Percentiles rank a stretch among this genome's conserved stretches.
phyloP scores from a whole-genome alignment of 73 alveolate species.

The Uronychia setigera region DNA sequence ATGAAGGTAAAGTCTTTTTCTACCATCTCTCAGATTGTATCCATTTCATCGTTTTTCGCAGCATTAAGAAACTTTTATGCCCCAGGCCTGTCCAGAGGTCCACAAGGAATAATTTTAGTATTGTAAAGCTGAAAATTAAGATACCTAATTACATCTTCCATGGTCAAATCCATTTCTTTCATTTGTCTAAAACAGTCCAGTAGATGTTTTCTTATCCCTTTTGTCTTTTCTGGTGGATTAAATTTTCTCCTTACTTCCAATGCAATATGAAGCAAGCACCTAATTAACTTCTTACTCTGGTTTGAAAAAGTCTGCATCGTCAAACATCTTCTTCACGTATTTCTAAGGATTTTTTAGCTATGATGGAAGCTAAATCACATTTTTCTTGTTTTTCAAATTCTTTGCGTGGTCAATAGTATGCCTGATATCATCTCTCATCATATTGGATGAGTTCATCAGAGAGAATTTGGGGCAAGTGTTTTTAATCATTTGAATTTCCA shows the following conservation, averaged over 20 bases:
- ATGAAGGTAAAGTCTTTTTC: background rate
- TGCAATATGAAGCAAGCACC: background rate
- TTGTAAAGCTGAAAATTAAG: background rate
- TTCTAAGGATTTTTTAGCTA: background rate
- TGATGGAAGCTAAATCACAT: background rate
- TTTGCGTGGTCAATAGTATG: background rate
- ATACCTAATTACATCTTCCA: constrained; percentile 2
- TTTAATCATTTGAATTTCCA: background rate
- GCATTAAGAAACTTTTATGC: constrained; percentile 21
- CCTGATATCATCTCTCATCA: background rate
- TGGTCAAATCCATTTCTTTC: background rate
- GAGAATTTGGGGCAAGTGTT: background rate
- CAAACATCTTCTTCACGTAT: background rate
- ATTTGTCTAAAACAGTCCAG: background rate
- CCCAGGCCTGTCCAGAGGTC: constrained; percentile 20
- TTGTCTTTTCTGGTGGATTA: background rate
- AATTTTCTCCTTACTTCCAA: background rate
- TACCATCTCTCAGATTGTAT: background rate
- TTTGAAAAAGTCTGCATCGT: background rate
- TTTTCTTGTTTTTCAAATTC: background rate
- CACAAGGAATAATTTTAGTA: constrained; percentile 11
- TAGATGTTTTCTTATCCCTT: background rate
- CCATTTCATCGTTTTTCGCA: constrained; percentile 13
- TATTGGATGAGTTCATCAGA: background rate
- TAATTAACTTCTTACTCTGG: background rate